Base-by-base conservation (phyloP, 2,329 filamentous ascomycete species). In the Xylaria sp. region DNA sequence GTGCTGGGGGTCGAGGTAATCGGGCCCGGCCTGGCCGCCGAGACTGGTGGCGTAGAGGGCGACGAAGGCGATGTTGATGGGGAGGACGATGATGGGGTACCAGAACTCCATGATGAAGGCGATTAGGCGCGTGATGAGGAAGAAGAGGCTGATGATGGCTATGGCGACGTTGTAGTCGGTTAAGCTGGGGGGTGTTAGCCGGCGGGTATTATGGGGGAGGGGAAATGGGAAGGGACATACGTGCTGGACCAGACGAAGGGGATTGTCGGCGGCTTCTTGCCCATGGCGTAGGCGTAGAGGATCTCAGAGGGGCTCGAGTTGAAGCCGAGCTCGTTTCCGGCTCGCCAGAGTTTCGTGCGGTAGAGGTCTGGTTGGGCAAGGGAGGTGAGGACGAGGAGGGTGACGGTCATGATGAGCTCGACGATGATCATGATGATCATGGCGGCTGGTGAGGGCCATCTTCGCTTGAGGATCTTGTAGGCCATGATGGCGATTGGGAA, bases 161-260 rank as follows among this genome's bases (percentile, higher is more conserved):
- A 92, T 87, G 70, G 87, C 87, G 66, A 92, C 84, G 69, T 92
- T 91, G 76, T 83, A 91, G 66, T 87, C 79, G 52, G 89, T 91
- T 63, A 91, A 78, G 58, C 89, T 92, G 69, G 35, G 34, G 39
- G 16, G 16, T 16, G 16, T 16, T 16, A 16, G 16, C 16, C 16
- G 16, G 16, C 16, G 16, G 16, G 16, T 16, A 16, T 16, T 16
- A 16, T 16, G 16, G 16, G 16, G 16, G 16, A 16, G 16, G 16
- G 16, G 16, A 16, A 16, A 16, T 16, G 16, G 37, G 53, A 13
- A 16, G 35, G 16, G 44, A 55, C 88, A 76, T 73, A 92, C 89
- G 82, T 83, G 69, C 79, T 75, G 61, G 87, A 88, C 90, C 90
- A 93, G 11, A 92, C 82, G 57, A 92, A 76, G 1, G 90, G 88